phyloP scores from a whole-genome alignment of 768 basidiomycete species.

The Lentinula sp. region DNA sequence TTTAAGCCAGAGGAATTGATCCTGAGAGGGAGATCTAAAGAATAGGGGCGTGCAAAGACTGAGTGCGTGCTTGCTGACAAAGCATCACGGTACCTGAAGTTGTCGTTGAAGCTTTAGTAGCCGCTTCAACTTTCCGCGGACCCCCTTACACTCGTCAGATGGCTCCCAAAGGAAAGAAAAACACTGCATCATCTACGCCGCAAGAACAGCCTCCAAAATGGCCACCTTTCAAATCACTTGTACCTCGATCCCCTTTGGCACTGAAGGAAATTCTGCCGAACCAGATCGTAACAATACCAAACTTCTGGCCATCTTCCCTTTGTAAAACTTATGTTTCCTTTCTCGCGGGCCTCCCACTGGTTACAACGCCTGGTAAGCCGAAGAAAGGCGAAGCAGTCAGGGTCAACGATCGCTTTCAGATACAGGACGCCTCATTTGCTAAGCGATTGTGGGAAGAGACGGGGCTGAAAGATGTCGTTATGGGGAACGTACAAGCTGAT shows the following conservation, averaged over 20 bases:
- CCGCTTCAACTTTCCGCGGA: no score
- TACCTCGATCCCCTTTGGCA: neutral
- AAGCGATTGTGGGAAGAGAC: constrained; percentile 4
- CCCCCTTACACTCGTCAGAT: neutral
- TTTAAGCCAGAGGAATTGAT: no score
- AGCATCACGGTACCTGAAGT: no score
- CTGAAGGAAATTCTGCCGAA: neutral
- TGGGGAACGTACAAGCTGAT: neutral
- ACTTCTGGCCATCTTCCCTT: constrained; percentile 1
- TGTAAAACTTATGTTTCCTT: constrained; percentile 3
- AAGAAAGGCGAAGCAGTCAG: constrained; percentile 5
- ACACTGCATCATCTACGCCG: neutral
- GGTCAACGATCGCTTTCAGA: constrained; percentile 3
- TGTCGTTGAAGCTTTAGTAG: no score
- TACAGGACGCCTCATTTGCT: neutral
- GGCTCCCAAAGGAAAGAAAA: neutral
- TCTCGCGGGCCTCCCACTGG: neutral
- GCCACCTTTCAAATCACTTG: neutral
- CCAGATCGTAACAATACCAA: neutral
- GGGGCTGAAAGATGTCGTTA: neutral
- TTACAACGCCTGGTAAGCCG: constrained; percentile 1
- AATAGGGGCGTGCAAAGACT: no score
- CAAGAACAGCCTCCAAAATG: neutral
- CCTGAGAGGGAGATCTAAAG: no score
- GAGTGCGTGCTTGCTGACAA: no score